Evolutionary conservation across 192 early-diverging fungal species (phyloP).

Genomic region (Phycomyces nitens): DNA sequence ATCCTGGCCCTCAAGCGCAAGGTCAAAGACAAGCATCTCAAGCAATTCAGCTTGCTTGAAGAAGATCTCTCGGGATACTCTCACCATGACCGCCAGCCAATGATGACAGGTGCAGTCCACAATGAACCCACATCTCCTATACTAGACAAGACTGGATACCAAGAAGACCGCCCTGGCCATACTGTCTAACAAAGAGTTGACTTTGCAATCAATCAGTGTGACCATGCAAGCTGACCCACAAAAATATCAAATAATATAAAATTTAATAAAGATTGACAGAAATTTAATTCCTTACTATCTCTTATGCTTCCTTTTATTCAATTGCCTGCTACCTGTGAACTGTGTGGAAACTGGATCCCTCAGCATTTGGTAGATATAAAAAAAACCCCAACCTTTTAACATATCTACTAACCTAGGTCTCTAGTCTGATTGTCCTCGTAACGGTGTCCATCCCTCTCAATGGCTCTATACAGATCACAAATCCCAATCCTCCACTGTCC

Average conservation of each 20-base stretch:
- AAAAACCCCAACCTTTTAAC: neutral
- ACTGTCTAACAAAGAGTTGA: neutral
- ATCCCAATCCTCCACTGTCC: no score
- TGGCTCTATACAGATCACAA: neutral
- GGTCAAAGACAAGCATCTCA: slow-evolving; percentile 8
- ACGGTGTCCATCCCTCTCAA: slow-evolving; percentile 10
- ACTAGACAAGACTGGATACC: neutral
- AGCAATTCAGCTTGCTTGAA: slow-evolving; percentile 8
- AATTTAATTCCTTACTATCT: neutral
- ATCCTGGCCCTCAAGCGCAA: slow-evolving; percentile 25
- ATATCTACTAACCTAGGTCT: neutral
- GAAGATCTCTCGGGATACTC: slow-evolving; percentile 3
- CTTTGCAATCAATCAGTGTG: slow-evolving; percentile 3
- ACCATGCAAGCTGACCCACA: neutral
- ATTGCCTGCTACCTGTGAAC: slow-evolving; percentile 29
- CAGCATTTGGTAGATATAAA: slow-evolving; percentile 19
- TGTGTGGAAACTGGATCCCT: slow-evolving; percentile 29
- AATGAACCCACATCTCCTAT: neutral
- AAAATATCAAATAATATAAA: neutral
- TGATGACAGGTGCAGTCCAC: slow-evolving; percentile 10
- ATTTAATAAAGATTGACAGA: neutral
- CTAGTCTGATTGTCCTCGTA: slow-evolving; percentile 6
- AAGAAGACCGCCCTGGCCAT: neutral
- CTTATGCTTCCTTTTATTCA: neutral
- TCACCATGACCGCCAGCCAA: slow-evolving; percentile 9